phyloP scores from a whole-genome alignment of 164 flowering plant genomes.

The Piper longum region DNA sequence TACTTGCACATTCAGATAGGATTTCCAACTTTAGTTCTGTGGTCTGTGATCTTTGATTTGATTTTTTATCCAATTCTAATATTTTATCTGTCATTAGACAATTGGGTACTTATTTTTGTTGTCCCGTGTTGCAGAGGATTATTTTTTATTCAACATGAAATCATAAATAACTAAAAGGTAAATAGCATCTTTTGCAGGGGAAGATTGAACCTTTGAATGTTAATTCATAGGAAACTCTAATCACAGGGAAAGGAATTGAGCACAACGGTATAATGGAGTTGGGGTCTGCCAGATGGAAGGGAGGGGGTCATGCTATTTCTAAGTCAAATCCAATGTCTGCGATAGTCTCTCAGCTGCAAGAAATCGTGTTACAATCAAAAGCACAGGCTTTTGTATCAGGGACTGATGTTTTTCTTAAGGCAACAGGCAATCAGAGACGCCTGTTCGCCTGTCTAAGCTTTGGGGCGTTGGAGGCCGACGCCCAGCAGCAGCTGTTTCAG shows the following conservation, averaged over 20 bases:
- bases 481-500: constrained; percentile 38
- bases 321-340: constrained; percentile 55
- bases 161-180: no score
- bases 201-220: no score
- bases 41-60: no score
- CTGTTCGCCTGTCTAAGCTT: constrained; percentile 43
- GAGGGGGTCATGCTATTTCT: constrained; percentile 40
- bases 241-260: background rate
- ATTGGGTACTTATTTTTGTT: no score
- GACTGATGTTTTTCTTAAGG: constrained; percentile 37
- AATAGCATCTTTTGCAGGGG: no score
- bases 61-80: no score
- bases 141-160: no score
- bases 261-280: background rate
- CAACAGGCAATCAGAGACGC: constrained; percentile 23
- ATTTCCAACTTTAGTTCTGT: no score
- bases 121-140: no score
- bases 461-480: constrained; percentile 46
- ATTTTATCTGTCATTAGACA: no score
- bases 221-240: background rate
- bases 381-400: constrained; percentile 42
- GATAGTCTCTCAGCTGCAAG: constrained; percentile 31
- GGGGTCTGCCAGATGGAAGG: constrained; percentile 72
- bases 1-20: no score
- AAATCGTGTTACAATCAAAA: constrained; percentile 26